phyloP scores from a whole-genome alignment of 805 yeast species.

The Ogataea methylovora region DNA sequence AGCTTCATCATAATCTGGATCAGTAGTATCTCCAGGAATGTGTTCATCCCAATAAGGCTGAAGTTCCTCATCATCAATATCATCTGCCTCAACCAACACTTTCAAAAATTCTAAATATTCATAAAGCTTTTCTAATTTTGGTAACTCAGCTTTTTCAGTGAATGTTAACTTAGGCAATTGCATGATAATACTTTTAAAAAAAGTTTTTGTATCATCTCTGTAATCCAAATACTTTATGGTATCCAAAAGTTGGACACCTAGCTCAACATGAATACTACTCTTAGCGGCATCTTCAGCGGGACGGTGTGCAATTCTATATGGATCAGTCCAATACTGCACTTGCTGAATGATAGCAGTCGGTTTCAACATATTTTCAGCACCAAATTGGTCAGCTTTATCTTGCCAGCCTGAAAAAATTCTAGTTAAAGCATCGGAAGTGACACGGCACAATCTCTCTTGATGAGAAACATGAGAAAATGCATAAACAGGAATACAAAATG shows the following conservation, averaged over 20 bases:
- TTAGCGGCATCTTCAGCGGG: conserved; percentile 30
- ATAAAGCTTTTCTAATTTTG: conserved; percentile 14
- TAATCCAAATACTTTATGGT: conserved; percentile 41
- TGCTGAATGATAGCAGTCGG: conserved; percentile 51
- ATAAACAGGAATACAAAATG: conserved; percentile 85
- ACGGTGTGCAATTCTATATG: conserved; percentile 50
- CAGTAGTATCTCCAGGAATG: not conserved
- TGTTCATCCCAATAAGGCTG: not conserved
- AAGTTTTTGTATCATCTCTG: conserved; percentile 41
- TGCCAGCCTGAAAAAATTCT: conserved; percentile 42
- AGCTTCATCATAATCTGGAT: not conserved
- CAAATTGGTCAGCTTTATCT: conserved; percentile 20
- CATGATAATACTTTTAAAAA: conserved; percentile 45
- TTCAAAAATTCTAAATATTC: not conserved
- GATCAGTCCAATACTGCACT: conserved; percentile 80
- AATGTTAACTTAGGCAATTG: conserved; percentile 43
- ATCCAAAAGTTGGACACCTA: conserved; percentile 47
- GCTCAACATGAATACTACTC: conserved; percentile 48
- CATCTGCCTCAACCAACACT: not conserved
- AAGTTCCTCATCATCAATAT: conserved; percentile 1
- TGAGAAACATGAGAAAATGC: conserved; percentile 69
- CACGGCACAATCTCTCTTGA: conserved; percentile 55
- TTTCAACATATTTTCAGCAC: conserved; percentile 18
- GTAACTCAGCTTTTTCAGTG: conserved; percentile 20
- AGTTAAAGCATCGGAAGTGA: conserved; percentile 59